Conservation (phyloP, 768 basidiomycete genomes). For the Tylopilus sp. region DNA sequence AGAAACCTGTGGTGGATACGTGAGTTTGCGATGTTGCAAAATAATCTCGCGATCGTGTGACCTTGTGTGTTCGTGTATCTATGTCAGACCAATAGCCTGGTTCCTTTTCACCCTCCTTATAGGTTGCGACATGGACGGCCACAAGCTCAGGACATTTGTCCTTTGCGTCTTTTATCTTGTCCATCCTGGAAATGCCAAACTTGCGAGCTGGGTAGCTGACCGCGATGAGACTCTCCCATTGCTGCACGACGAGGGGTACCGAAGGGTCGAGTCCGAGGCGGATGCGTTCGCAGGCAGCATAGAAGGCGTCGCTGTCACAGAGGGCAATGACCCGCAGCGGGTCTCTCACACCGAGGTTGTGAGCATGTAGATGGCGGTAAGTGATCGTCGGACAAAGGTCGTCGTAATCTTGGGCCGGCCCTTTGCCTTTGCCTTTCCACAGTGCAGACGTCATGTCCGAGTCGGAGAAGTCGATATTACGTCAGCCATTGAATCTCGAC, state of each 20-base stretch:
- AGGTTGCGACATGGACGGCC: slow-evolving; percentile 93
- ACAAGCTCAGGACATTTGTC: slow-evolving; percentile 81
- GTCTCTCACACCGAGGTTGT: slow-evolving; percentile 65
- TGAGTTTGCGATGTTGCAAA: not conserved
- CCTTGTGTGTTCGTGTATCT: slow-evolving; percentile 90
- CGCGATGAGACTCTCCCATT: slow-evolving; percentile 89
- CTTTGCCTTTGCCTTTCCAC: slow-evolving; percentile 57
- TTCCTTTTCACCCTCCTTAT: slow-evolving; percentile 80
- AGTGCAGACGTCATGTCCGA: not conserved
- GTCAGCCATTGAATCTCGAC: too few species aligned
- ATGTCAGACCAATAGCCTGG: slow-evolving; percentile 92
- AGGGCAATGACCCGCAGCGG: slow-evolving; percentile 84
- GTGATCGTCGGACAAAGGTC: slow-evolving; percentile 70
- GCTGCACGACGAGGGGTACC: slow-evolving; percentile 75
- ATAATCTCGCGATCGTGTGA: slow-evolving; percentile 25
- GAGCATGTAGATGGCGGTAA: slow-evolving; percentile 72
- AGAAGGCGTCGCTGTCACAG: slow-evolving; percentile 88
- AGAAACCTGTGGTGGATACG: slow-evolving; percentile 57
- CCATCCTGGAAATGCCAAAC: slow-evolving; percentile 92
- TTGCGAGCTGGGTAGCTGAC: slow-evolving; percentile 94
- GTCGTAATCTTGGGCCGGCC: slow-evolving; percentile 43
- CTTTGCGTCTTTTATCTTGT: slow-evolving; percentile 75
- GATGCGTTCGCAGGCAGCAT: slow-evolving; percentile 81
- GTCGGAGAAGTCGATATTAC: not conserved
- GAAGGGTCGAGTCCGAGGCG: slow-evolving; percentile 63